Evolutionary conservation across 179 eudicot species (phyloP).

Genomic region (Spergularia azorica): DNA sequence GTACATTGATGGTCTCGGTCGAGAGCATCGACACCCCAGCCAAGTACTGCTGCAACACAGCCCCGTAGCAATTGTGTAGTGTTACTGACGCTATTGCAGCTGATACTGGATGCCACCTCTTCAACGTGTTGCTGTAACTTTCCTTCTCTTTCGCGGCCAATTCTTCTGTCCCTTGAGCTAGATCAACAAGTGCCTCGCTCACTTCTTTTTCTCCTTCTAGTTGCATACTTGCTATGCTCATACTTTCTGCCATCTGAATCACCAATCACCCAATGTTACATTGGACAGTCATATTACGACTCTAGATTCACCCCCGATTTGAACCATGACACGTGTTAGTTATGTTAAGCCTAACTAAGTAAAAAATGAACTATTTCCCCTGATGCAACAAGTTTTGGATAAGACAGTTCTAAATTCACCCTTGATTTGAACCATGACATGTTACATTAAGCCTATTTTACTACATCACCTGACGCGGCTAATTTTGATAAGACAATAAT

Average conservation of each 20-base stretch:
- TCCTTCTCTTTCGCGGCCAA: slow-evolving; percentile 76
- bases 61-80: slow-evolving; percentile 76
- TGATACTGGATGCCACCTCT: slow-evolving; percentile 84
- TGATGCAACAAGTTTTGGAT: too few species aligned
- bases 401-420: too few species aligned
- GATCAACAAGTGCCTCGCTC: slow-evolving; percentile 45
- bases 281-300: too few species aligned
- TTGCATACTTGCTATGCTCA: slow-evolving; percentile 32
- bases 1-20: slow-evolving; percentile 51
- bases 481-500: background rate
- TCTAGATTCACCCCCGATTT: too few species aligned
- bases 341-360: too few species aligned
- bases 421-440: slow-evolving; percentile 36
- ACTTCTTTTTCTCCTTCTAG: slow-evolving; percentile 49
- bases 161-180: slow-evolving; percentile 71
- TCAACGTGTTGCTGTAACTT: slow-evolving; percentile 57
- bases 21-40: slow-evolving; percentile 44
- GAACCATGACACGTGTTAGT: too few species aligned
- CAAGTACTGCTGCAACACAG: slow-evolving; percentile 62
- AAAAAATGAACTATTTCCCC: too few species aligned
- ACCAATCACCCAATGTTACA: too few species aligned
- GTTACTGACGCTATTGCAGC: slow-evolving; percentile 84
- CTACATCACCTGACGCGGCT: too few species aligned
- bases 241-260: slow-evolving; percentile 55
- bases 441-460: slow-evolving; percentile 1